Evolutionary conservation across 23 red algal genomes (phyloP).

Genomic region (Gracilariopsis chorda): DNA sequence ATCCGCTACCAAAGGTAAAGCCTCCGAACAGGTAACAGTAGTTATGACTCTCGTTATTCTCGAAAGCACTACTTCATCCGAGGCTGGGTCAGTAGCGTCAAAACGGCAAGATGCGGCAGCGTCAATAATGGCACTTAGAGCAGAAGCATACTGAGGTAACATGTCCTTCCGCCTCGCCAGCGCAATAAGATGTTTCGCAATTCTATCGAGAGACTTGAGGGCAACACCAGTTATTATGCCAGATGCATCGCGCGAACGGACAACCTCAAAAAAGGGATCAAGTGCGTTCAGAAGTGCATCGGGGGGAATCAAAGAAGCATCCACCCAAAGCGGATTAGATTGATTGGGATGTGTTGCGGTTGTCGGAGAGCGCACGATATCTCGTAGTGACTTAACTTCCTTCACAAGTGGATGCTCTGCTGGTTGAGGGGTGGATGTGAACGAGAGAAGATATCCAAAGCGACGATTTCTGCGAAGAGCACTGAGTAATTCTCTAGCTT

Average conservation of each 20-base stretch:
- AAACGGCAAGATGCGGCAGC: slow-evolving; percentile 72
- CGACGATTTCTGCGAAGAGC: slow-evolving; percentile 66
- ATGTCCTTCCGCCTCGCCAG: neutral
- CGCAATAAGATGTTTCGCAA: slow-evolving; percentile 26
- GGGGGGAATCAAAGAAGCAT: slow-evolving; percentile 27
- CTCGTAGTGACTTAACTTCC: slow-evolving; percentile 60
- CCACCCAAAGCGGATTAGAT: neutral
- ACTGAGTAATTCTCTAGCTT: slow-evolving; percentile 61
- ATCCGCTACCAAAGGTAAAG: slow-evolving; percentile 16
- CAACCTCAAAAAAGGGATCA: slow-evolving; percentile 66
- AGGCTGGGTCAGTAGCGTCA: slow-evolving; percentile 62
- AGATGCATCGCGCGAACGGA: slow-evolving; percentile 43
- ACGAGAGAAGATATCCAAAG: slow-evolving; percentile 64
- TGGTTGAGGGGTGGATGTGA: slow-evolving; percentile 45
- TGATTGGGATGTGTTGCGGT: neutral
- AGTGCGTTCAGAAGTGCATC: slow-evolving; percentile 51
- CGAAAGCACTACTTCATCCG: slow-evolving; percentile 78
- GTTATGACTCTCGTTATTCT: slow-evolving; percentile 50
- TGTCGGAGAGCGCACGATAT: slow-evolving; percentile 29
- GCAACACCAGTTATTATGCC: slow-evolving; percentile 61
- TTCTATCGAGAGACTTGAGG: slow-evolving; percentile 29
- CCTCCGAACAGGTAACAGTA: neutral
- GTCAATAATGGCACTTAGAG: slow-evolving; percentile 55
- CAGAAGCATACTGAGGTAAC: slow-evolving; percentile 25
- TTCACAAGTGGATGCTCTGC: slow-evolving; percentile 70